Evolutionary conservation across 345 rosid genomes (phyloP).

Genomic region (Acer negundo): DNA sequence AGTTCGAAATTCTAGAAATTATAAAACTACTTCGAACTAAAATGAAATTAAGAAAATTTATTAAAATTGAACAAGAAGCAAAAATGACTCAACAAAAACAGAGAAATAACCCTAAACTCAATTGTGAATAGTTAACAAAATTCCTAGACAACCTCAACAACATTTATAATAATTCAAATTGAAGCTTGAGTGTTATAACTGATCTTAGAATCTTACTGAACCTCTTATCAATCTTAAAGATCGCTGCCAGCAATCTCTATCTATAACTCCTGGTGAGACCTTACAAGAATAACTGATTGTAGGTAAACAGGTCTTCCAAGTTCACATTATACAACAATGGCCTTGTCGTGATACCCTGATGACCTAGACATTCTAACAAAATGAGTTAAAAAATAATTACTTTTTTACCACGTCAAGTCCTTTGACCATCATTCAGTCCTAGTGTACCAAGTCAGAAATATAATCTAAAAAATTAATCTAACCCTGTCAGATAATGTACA

Average conservation of each 20-base stretch:
- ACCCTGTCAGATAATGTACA: background rate
- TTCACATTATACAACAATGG: slow-evolving; percentile 1
- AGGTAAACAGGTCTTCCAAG: background rate
- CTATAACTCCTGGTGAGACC: background rate
- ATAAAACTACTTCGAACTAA: background rate
- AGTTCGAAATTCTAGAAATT: background rate
- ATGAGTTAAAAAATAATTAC: background rate
- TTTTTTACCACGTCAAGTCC: background rate
- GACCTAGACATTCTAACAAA: background rate
- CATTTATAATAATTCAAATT: background rate
- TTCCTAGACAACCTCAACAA: background rate
- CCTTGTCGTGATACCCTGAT: background rate
- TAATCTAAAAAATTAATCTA: background rate
- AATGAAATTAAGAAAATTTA: background rate
- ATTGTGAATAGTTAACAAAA: background rate
- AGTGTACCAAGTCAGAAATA: background rate
- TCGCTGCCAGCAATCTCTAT: background rate
- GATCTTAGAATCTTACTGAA: background rate
- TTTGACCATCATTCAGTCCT: background rate
- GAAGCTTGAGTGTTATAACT: background rate
- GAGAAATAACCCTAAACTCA: background rate
- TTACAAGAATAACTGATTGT: background rate
- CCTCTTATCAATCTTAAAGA: background rate
- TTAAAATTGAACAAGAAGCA: background rate
- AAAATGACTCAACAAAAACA: background rate